A percentile compares a stretch with the other conserved stretches of the same genome.
Evolutionary conservation across 2,329 filamentous ascomycete genomes (phyloP).

Genomic region (Claviceps spartinae): DNA sequence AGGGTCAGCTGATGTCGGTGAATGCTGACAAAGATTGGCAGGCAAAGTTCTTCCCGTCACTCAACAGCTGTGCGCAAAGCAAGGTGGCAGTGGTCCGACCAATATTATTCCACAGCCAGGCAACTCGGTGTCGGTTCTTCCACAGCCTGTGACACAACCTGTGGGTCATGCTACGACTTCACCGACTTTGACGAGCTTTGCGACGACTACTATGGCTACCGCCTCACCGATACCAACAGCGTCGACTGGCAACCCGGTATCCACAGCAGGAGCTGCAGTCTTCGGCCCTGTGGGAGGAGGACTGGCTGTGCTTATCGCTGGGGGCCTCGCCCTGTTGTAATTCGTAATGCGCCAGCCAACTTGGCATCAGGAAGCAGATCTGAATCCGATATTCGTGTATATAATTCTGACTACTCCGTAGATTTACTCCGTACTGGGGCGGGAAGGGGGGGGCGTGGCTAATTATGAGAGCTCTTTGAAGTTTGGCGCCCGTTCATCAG

Average conservation of each 20-base stretch:
- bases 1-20: not conserved
- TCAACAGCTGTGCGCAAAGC: conserved; percentile 11
- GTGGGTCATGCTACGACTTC: not conserved
- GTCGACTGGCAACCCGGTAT: not conserved
- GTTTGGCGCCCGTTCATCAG: no score
- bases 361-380: no score
- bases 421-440: no score
- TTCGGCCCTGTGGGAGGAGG: not conserved
- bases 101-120: not conserved
- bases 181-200: not conserved
- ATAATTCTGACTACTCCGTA: no score
- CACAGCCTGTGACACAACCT: not conserved
- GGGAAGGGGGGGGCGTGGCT: no score
- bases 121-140: not conserved
- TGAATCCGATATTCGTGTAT: no score
- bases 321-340: not conserved
- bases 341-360: not conserved
- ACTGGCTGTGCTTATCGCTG: not conserved
- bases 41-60: conserved; percentile 19
- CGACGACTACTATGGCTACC: not conserved
- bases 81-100: not conserved
- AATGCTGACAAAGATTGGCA: conserved; percentile 5
- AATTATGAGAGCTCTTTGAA: no score
- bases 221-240: not conserved
- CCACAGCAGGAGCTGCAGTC: not conserved